Evolutionary conservation across 1,284 basidiomycete genomes (phyloP).

Genomic region (Phlebopus sp.): DNA sequence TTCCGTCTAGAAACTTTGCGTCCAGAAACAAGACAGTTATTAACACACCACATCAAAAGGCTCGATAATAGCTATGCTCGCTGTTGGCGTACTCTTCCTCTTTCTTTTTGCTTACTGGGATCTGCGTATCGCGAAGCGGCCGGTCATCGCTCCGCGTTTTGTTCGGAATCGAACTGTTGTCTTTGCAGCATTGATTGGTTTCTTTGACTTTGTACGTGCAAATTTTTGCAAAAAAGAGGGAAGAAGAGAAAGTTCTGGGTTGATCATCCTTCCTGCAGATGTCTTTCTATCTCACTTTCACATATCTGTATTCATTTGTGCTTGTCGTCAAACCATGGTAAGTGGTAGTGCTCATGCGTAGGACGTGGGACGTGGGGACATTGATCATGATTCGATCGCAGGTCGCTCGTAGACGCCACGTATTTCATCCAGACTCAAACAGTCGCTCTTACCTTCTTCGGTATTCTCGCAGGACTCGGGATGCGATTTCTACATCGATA

Average conservation of each 20-base stretch:
- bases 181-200: conserved; percentile 61
- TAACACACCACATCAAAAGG: conserved; percentile 29
- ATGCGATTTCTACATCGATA: conserved; percentile 57
- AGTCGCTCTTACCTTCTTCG: conserved; percentile 64
- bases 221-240: background rate
- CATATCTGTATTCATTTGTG: conserved; percentile 62
- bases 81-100: conserved; percentile 46
- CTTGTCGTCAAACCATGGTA: conserved; percentile 60
- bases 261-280: conserved; percentile 38
- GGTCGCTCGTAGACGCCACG: conserved; percentile 49
- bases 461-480: conserved; percentile 54
- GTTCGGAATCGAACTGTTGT: conserved; percentile 57
- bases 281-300: conserved; percentile 60
- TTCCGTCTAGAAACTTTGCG: background rate
- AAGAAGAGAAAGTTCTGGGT: background rate
- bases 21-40: conserved; percentile 3
- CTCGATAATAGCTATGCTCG: conserved; percentile 55
- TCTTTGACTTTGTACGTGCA: conserved; percentile 62
- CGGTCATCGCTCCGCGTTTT: conserved; percentile 56
- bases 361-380: background rate
- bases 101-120: conserved; percentile 50
- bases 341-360: background rate
- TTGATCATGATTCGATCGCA: conserved; percentile 16
- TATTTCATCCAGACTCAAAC: conserved; percentile 59
- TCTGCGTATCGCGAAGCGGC: conserved; percentile 44